Percentiles rank a stretch among this genome's conserved stretches.
Evolutionary conservation across 2,329 filamentous ascomycete genomes (phyloP).

Genomic region (Graphium sp.): DNA sequence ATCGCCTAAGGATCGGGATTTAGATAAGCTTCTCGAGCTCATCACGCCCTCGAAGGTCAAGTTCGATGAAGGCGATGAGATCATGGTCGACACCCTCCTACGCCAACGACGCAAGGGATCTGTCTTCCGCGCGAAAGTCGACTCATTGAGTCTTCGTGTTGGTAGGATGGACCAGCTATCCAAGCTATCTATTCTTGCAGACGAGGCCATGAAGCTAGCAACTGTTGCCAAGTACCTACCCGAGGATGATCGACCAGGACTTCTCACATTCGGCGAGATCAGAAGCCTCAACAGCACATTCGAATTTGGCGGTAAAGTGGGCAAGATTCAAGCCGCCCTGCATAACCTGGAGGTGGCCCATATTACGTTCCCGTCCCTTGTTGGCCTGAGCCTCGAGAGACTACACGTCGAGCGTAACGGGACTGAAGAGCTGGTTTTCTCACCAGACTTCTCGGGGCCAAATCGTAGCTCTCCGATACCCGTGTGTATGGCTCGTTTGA

Average conservation of each 20-base stretch:
- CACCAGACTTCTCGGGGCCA: too few species aligned
- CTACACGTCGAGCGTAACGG: constrained; percentile 47
- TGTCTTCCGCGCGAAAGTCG: constrained; percentile 55
- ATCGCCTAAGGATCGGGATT: constrained; percentile 59
- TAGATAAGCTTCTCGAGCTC: constrained; percentile 67
- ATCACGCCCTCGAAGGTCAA: constrained; percentile 86
- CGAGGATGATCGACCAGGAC: constrained; percentile 82
- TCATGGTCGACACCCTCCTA: constrained; percentile 81
- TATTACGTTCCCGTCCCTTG: constrained; percentile 67
- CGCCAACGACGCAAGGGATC: constrained; percentile 75
- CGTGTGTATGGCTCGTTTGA: constrained; percentile 74
- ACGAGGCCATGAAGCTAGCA: constrained; percentile 67
- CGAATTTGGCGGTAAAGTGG: constrained; percentile 52
- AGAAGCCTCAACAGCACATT: constrained; percentile 43
- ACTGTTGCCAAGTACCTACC: constrained; percentile 88
- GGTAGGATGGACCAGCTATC: constrained; percentile 47
- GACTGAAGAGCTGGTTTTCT: constrained; percentile 55
- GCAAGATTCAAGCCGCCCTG: constrained; percentile 39
- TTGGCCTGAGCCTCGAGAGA: constrained; percentile 57
- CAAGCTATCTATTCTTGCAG: constrained; percentile 52
- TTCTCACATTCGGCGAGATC: constrained; percentile 58
- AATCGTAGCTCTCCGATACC: constrained; percentile 31
- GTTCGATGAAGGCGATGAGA: constrained; percentile 74
- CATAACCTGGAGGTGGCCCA: constrained; percentile 57
- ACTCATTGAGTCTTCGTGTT: constrained; percentile 44